A percentile compares a stretch with the other conserved stretches of the same genome.
These are phyloP conservation scores for Triticum timopheevii DNA, from an alignment of 176 grass and related monocot species.

Conservation along the genomic window DNA sequence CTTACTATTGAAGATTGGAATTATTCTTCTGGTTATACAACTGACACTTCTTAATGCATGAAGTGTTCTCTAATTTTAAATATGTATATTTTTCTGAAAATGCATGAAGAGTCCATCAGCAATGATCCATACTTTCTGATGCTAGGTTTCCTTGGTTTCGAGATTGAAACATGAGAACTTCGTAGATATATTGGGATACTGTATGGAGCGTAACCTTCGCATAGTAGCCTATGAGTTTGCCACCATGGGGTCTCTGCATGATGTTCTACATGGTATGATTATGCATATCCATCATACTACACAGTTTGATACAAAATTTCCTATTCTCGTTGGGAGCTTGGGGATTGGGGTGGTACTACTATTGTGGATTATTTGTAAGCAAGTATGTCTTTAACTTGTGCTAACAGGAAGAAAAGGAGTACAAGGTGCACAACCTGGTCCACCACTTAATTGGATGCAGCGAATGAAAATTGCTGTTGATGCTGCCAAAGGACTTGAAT, in stretches of 20 bases:
- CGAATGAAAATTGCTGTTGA: conserved; percentile 76
- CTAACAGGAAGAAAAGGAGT: conserved; percentile 83
- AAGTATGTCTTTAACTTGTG: background rate
- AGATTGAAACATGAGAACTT: conserved; percentile 81
- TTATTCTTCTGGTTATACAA: conserved; percentile 8
- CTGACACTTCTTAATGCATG: background rate
- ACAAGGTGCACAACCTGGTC: conserved; percentile 85
- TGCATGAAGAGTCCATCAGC: background rate
- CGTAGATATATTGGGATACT: conserved; percentile 85
- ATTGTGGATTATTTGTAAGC: background rate
- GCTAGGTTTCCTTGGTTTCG: conserved; percentile 73
- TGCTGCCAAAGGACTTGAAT: conserved; percentile 83
- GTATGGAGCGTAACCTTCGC: conserved; percentile 69
- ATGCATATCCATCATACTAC: background rate
- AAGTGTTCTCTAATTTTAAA: background rate
- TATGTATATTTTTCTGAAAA: background rate
- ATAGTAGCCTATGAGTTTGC: conserved; percentile 89
- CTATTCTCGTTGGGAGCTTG: background rate
- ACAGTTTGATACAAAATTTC: background rate
- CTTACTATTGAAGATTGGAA: conserved; percentile 16
- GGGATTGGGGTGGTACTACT: background rate
- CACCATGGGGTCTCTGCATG: conserved; percentile 87
- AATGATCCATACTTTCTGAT: conserved; percentile 16
- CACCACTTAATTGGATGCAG: conserved; percentile 88
- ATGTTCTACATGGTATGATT: conserved; percentile 83